These are phyloP conservation scores for Aspergillus fischeri DNA, from an alignment of 2,329 filamentous ascomycete genomes.

Conservation along the genomic window DNA sequence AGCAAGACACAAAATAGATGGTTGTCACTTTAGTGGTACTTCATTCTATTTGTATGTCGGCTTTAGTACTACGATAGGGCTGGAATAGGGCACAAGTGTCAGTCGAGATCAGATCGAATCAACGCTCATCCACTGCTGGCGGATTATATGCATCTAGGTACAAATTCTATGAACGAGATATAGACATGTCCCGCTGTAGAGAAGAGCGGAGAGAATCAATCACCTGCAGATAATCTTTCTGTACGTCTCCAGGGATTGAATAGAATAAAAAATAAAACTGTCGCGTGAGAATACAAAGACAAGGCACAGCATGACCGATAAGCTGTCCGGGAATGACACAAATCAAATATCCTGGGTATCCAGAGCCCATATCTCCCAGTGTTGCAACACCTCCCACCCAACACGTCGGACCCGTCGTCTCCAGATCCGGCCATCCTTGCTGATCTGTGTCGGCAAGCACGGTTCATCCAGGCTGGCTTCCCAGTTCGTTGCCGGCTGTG, in stretches of 20 bases:
- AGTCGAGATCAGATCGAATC: neutral
- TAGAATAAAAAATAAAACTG: neutral
- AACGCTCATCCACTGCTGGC: neutral
- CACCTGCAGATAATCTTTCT: neutral
- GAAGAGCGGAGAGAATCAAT: neutral
- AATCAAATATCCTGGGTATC: slow-evolving; percentile 37
- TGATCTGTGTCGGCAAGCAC: slow-evolving; percentile 7
- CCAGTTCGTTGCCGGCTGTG: neutral
- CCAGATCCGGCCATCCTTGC: slow-evolving; percentile 22
- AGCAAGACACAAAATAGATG: no score
- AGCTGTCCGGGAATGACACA: neutral
- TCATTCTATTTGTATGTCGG: neutral
- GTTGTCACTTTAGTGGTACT: neutral
- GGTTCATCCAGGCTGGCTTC: slow-evolving; percentile 1
- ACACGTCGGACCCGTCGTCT: slow-evolving; percentile 33
- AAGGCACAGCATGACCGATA: neutral
- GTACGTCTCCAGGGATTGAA: neutral
- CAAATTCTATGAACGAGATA: neutral
- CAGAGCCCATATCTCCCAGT: slow-evolving; percentile 44
- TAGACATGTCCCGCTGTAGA: neutral
- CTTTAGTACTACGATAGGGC: no score
- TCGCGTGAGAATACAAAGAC: no score
- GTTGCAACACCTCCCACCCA: slow-evolving; percentile 37
- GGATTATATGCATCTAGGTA: neutral
- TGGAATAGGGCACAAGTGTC: neutral